Base-by-base conservation (phyloP, 495 filamentous ascomycete genomes). In the Sphaerosporella brunnea region DNA sequence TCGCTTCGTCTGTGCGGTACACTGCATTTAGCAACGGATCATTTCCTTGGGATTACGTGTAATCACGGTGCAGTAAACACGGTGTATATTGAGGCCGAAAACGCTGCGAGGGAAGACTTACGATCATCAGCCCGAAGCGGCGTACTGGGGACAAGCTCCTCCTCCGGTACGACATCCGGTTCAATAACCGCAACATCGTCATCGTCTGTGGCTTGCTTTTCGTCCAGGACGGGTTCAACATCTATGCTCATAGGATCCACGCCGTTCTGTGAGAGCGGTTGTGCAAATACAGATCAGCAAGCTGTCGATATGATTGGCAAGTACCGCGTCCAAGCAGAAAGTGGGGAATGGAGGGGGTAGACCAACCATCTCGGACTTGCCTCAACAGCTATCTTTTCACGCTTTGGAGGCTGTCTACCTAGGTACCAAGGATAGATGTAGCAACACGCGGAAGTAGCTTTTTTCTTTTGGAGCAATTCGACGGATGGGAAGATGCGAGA, bases 61-160 rank as follows among this genome's bases (percentile, higher is more conserved):
- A 13, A 40, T 40, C 20, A 13, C 37, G n/a, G 37, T 13, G 1
- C 13, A 7, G 28, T 5, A 13, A 13, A n/a, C 5, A 32, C 13
- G 28, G 28, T 13, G 13, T 32, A 32, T 32, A 5, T 13, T 5
- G 28, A 13, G 28, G 37, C 21, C 10, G 15, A 19, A 18, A 16
- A 40, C 10, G 37, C n/a, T 13, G 28, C 13, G 28, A 13, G 37
- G 40, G 24, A 11, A 18, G 24, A 43, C 75, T 55, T 71, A 84
- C 80, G 76, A 64, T 93, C 82, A 66, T 75, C 75, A 42, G 84
- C 84, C 41, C 69, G 65, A 47, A 72, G 67, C 49, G 69, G 61
- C 42, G 69, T 67, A 54, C 69, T 62, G 20, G 50, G 45, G 23
- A 64, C 66, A 25, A 60, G 54, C 24, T 69, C 67, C 39, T 64